Base-by-base conservation (phyloP, 1,139 yeast species). In the Nakaseomyces uthaithaninus region DNA sequence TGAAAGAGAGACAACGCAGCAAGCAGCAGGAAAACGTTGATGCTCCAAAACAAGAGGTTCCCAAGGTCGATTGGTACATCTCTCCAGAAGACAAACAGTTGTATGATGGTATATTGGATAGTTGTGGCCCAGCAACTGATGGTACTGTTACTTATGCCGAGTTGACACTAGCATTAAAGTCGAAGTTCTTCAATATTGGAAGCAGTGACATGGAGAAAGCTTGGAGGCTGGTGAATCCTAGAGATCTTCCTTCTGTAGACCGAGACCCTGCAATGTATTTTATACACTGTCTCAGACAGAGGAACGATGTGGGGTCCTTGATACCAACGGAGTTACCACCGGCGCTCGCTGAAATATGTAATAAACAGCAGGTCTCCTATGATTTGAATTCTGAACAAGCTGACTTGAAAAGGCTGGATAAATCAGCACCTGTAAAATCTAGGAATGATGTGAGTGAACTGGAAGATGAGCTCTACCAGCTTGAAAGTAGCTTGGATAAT, bases 321-420 rank as follows among this genome's bases (percentile, higher is more conserved):
- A 78, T 91, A 26, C 98, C 98, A 30, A 69, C 94, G 44, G 81
- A 87, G n/a, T 89, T 91, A 4, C 98, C 98, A n/a, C 84, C 91
- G 1, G 77, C 93, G 7, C 69, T 93, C 49, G 73, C 95, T 41
- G 95, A 96, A 3, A 84, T 96, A 0, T 89, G 89, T 62, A 82
- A 86, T 30, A 87, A 87, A 64, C 87, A 84, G 50, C 73, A 74
- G 28, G 94, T 95, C 7, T 80, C 77, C 46, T 89, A 84, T 60
- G 81, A 82, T 53, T 57, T 86, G 39, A 70, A 66, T 43, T 70
- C 77, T 18, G 64, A 65, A 47, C 76, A 74, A 55, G 71, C 74
- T 12, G 25, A 31, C 11, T n/a, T 31, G 8, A 31, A 31, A 14
- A 31, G 35, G 14, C 16, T 20, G 25, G 35, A 19, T 12, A 31